Percentiles rank a stretch among this genome's conserved stretches.
phyloP scores from a whole-genome alignment of 2,329 filamentous ascomycete genomes.

The Epichloe aotearoae region DNA sequence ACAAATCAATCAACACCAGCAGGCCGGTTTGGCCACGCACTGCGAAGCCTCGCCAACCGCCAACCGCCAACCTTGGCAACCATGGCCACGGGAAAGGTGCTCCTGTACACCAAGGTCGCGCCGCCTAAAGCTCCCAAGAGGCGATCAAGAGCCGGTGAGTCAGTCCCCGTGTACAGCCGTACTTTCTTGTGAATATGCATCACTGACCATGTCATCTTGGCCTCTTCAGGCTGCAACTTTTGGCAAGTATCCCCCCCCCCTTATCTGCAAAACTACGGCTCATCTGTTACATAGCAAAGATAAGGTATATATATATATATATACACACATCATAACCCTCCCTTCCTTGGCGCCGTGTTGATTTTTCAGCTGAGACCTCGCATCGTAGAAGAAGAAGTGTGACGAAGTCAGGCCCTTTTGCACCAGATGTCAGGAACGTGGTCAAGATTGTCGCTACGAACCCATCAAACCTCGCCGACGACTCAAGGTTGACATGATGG shows the following conservation, averaged over 20 bases:
- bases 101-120: constrained; percentile 45
- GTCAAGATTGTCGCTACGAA: constrained; percentile 37
- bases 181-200: constrained; percentile 1
- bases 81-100: constrained; percentile 24
- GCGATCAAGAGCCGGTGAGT: constrained; percentile 46
- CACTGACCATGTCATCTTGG: neutral
- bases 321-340: constrained; percentile 13
- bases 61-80: neutral
- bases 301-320: constrained; percentile 28
- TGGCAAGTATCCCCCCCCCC: constrained; percentile 27
- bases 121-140: constrained; percentile 45
- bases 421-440: constrained; percentile 35
- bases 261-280: neutral
- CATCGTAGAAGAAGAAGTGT: constrained; percentile 42
- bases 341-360: neutral
- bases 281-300: constrained; percentile 31
- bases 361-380: neutral
- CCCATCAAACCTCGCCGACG: constrained; percentile 28
- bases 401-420: constrained; percentile 39
- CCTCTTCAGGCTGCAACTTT: constrained; percentile 32
- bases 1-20: too few relatives aligned
- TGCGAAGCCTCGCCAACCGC: too few relatives aligned
- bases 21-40: neutral
- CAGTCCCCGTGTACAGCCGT: neutral
- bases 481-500: constrained; percentile 18